Percentiles rank a stretch among this genome's conserved stretches.
Evolutionary conservation across 345 rosid species (phyloP).

Genomic region (Cardamine occulta): DNA sequence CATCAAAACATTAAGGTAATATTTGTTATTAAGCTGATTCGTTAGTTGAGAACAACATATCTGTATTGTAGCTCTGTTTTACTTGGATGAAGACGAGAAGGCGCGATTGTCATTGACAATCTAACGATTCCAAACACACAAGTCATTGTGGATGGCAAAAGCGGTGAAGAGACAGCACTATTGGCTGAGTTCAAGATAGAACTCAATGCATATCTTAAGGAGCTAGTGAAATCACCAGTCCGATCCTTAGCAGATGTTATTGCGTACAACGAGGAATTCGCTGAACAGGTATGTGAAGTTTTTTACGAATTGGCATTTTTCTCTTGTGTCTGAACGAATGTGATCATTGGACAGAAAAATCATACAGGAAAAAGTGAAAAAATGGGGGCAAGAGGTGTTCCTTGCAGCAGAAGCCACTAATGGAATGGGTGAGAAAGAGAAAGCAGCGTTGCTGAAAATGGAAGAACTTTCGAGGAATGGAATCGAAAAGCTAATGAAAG

Average conservation of each 20-base stretch:
- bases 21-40: background rate
- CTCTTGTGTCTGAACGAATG: background rate
- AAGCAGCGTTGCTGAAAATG: slow-evolving; percentile 42
- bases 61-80: background rate
- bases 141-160: slow-evolving; percentile 28
- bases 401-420: slow-evolving; percentile 51
- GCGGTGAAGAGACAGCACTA: slow-evolving; percentile 49
- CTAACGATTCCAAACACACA: slow-evolving; percentile 49
- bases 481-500: slow-evolving; percentile 58
- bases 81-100: slow-evolving; percentile 47
- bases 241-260: slow-evolving; percentile 64
- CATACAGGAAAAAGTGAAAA: slow-evolving; percentile 56
- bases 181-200: slow-evolving; percentile 63
- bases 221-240: slow-evolving; percentile 56
- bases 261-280: slow-evolving; percentile 52
- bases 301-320: background rate
- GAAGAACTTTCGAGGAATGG: slow-evolving; percentile 49
- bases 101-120: slow-evolving; percentile 56
- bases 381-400: slow-evolving; percentile 56
- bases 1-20: slow-evolving; percentile 51
- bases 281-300: slow-evolving; percentile 44
- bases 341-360: background rate
- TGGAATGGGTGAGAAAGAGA: slow-evolving; percentile 43
- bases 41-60: background rate
- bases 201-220: slow-evolving; percentile 54